Evolutionary conservation across 1,284 basidiomycete genomes (phyloP), one percentile per base, ranked within the genome.

Genomic region (Calocybe gambosa): DNA sequence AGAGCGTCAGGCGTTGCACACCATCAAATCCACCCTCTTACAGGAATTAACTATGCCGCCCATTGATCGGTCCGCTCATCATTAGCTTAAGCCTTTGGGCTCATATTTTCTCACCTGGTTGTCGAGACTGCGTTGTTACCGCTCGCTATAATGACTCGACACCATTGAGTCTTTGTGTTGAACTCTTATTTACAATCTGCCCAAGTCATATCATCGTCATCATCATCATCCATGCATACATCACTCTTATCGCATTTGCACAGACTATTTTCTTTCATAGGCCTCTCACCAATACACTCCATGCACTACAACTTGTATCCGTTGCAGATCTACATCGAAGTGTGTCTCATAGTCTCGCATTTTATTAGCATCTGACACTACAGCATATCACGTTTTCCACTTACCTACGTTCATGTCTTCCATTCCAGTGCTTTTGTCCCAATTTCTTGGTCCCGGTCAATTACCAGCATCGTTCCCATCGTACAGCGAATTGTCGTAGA

Each of bases 11-110:
- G 56, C 58, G 9, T 66, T 82, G 19, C 50, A 59, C 8, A 63
- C 68, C 35, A 66, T 81, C 52, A 78, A 77, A 55, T 62, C 54
- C 37, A 66, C 65, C 5, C 60, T 80, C 39, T 78, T 77, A 57
- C 67, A 74, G 47, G 66, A 66, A 26, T 71, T 60, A 21, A 68
- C 59, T 35, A 71, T 71, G 21, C 58, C 75, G 15, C 65, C 72
- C 6, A 74, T 60, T 47, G 57, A 62, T 39, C 58, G 61, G 9
- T 28, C 21, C 40, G 50, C 39, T 28, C 47, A 47, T 3, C 10
- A 5, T 16, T 20, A 23, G 19, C 36, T 47, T 40, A 39, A 26
- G 43, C 23, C 42, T 29, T 37, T 13, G 6, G 5, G 10, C n/a
- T 31, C n/a, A 7, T 16, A 34, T 3, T 16, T 5, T 15, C 8